Conservation (phyloP, 108 stramenopile genomes). For the Cyclotella baltica region DNA sequence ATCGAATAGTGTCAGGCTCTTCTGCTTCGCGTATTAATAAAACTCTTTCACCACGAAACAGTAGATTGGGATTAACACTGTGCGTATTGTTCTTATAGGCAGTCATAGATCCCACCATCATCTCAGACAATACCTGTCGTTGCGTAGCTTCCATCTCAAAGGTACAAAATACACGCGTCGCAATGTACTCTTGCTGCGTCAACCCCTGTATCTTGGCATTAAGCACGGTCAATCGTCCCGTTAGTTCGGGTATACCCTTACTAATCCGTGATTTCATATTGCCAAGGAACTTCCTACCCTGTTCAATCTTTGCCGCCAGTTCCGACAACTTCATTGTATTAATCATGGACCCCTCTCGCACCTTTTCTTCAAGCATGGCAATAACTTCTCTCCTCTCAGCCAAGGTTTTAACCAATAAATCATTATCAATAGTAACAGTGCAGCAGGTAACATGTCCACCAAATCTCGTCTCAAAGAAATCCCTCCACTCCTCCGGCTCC, state of each 20-base stretch:
- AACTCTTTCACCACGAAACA: slow-evolving; percentile 64
- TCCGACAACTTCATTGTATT: slow-evolving; percentile 64
- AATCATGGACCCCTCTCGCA: slow-evolving; percentile 66
- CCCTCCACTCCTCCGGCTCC: slow-evolving; percentile 85
- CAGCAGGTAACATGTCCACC: slow-evolving; percentile 75
- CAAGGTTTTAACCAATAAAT: slow-evolving; percentile 70
- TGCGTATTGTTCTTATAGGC: slow-evolving; percentile 50
- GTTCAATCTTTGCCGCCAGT: slow-evolving; percentile 64
- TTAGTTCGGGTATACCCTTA: slow-evolving; percentile 71
- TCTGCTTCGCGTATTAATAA: slow-evolving; percentile 76
- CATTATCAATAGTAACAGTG: slow-evolving; percentile 88
- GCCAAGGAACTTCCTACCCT: slow-evolving; percentile 54
- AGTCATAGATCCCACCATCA: slow-evolving; percentile 67
- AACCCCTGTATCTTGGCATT: slow-evolving; percentile 75
- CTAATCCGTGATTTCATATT: slow-evolving; percentile 49
- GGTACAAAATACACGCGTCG: slow-evolving; percentile 82
- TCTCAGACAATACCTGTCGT: slow-evolving; percentile 69
- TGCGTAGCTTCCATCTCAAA: slow-evolving; percentile 88
- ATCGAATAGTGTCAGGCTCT: slow-evolving; percentile 82
- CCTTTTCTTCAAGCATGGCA: slow-evolving; percentile 55
- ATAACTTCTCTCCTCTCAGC: slow-evolving; percentile 79
- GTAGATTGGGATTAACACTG: slow-evolving; percentile 49
- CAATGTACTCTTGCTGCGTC: slow-evolving; percentile 75
- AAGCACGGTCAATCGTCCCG: slow-evolving; percentile 61
- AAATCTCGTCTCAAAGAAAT: slow-evolving; percentile 73